These are phyloP conservation scores for Boletellus dicymbophilus DNA, from an alignment of 1,284 basidiomycete species.

Conservation along the genomic window DNA sequence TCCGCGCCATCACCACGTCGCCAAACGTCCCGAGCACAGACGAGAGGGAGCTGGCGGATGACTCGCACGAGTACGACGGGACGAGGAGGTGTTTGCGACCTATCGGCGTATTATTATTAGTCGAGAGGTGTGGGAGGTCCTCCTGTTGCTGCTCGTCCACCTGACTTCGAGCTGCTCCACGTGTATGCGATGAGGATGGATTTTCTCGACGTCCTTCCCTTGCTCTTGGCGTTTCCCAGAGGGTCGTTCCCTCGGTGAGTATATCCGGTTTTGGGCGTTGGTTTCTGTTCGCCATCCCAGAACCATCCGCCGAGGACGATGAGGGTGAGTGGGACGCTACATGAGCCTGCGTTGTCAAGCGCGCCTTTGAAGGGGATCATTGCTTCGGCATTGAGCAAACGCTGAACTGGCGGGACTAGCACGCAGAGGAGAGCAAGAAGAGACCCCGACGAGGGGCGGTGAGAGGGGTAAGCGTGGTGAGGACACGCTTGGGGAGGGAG, in stretches of 20 bases:
- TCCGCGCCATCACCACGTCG: conserved; percentile 39
- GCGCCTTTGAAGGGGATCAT: conserved; percentile 74
- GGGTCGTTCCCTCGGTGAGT: too few species aligned
- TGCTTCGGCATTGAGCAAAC: conserved; percentile 55
- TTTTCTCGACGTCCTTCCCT: conserved; percentile 10
- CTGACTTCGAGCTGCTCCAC: too few species aligned
- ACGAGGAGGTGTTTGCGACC: background rate
- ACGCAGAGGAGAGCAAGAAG: conserved; percentile 82
- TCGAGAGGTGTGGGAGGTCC: background rate
- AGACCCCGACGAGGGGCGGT: conserved; percentile 77
- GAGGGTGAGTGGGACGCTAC: conserved; percentile 88
- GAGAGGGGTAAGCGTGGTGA: conserved; percentile 14
- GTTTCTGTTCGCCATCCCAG: conserved; percentile 39
- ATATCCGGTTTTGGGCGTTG: conserved; percentile 10
- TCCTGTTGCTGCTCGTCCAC: too few species aligned
- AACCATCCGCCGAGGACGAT: conserved; percentile 95
- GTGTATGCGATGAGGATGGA: background rate
- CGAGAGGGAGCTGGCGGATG: conserved; percentile 25
- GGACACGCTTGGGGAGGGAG: background rate
- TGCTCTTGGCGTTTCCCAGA: conserved; percentile 7
- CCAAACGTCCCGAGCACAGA: conserved; percentile 45
- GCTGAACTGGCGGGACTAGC: conserved; percentile 75
- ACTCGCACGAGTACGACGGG: conserved; percentile 13
- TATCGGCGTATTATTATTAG: background rate
- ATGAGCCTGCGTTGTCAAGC: conserved; percentile 71